Base-by-base conservation (phyloP, 805 yeast species). In the Lachancea thermotolerans region DNA sequence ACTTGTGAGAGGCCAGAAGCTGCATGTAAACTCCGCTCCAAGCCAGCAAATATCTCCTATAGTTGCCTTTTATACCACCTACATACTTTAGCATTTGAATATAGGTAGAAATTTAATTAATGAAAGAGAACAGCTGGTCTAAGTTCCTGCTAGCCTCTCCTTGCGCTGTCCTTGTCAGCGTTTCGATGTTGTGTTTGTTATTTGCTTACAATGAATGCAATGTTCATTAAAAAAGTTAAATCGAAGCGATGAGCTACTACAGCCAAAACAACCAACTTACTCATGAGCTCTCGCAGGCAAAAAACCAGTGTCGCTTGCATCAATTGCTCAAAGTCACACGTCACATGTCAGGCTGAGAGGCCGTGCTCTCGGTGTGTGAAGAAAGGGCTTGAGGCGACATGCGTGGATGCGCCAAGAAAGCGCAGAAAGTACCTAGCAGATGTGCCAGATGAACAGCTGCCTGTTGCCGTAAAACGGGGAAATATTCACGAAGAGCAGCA, bases 381-480 rank as follows among this genome's bases (percentile, higher is more conserved):
- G 27, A 72, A 88, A 56, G 91, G 90, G 0, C 65, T 88, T 12
- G 75, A 73, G 1, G 75, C 69, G 12, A 71, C 85, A 0, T 91
- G 98, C 66, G 78, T 77, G 29, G 97, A 93, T 67, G 96, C 96
- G 4, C 93, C 93, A 2, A 69, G 98, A 39, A 89, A 88, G 65
- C 73, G 78, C 50, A 85, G 85, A 66, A 91, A 91, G 62, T 90
- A 90, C 52, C 64, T 90, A 44, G 70, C 77, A 28, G 93, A 82
- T 47, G 78, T 76, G 3, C 77, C 79, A 1, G 68, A 66, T 16
- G 56, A 49, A 5, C 50, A 50, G 15, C 38, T 59, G 31, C 53
- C 57, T 10, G 40, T 25, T 2, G 15, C 31, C 10, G 9, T 39
- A 17, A 39, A 39, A 15, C 42, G 47, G 30, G n/a, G 38, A 10